Conservation (phyloP, 345 rosid species). For the Eutrema yunnanense region DNA sequence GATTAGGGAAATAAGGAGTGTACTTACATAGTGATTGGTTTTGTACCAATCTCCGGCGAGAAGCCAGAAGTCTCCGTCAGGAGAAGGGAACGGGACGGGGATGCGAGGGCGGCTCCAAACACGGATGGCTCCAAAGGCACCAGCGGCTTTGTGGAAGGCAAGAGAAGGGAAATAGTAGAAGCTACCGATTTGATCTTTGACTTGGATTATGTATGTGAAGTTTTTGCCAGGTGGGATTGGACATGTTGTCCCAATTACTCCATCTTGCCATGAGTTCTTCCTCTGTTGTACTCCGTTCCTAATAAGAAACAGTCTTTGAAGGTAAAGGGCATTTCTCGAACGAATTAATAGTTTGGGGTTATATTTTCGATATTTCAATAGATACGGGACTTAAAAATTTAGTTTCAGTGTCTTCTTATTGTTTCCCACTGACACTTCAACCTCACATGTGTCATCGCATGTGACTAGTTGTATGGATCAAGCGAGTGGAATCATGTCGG, state of each 20-base stretch:
- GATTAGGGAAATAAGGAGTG: not conserved
- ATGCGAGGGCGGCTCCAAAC: conserved; percentile 81
- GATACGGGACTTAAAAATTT: not conserved
- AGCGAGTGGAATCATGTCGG: conserved; percentile 18
- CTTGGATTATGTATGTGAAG: conserved; percentile 76
- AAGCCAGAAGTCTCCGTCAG: conserved; percentile 59
- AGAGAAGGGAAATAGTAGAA: conserved; percentile 87
- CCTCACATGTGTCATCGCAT: conserved; percentile 25
- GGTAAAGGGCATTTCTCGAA: not conserved
- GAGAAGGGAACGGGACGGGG: conserved; percentile 78
- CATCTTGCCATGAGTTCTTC: conserved; percentile 86
- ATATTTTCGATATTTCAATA: not conserved
- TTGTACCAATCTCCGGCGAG: conserved; percentile 94
- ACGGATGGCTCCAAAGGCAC: conserved; percentile 77
- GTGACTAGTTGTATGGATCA: conserved; percentile 18
- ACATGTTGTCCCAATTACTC: conserved; percentile 82
- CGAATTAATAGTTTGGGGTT: not conserved
- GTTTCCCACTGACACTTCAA: conserved; percentile 19
- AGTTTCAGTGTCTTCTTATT: not conserved
- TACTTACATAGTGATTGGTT: conserved; percentile 61
- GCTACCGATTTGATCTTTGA: conserved; percentile 91
- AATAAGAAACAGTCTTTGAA: not conserved
- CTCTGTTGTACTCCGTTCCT: conserved; percentile 94
- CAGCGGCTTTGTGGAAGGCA: conserved; percentile 89
- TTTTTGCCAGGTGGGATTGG: conserved; percentile 84